Evolutionary conservation across 306 rosid genomes (phyloP), one percentile per base, ranked within the genome.

Genomic region (Quercus wislizeni): DNA sequence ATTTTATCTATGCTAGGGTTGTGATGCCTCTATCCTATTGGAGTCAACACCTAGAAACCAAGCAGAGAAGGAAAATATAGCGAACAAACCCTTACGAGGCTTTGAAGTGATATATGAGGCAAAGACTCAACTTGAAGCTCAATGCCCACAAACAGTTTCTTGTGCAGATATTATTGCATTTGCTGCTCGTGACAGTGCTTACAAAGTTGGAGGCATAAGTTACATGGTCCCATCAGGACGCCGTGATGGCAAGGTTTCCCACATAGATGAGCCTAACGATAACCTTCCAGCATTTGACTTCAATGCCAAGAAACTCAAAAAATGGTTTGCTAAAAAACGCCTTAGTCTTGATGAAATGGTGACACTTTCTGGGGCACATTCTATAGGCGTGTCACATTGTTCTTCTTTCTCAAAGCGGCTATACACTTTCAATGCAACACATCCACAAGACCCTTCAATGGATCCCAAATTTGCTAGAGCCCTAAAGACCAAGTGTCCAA

Each of bases 91-190:
- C 75, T 74, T 86, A 7, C 73, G 82, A 71, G 87, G 90, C 55
- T 83, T 83, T 18, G 82, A 86, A 54, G 87, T 81, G 58, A 83
- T 86, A 0, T 83, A 86, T 23, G 71, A 78, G 21, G 90, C 82
- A 43, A 86, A 86, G 77, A 74, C 80, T 6, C 20, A 78, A 68
- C 35, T 86, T 5, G 87, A 86, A 77, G 79, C 86, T 51, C 12
- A 55, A 6, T 86, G 90, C 55, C 87, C 87, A 1, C 56, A 76
- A 41, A 86, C 84, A 6, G 87, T 86, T 3, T 83, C 87, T 0
- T 86, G 87, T 15, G 90, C 82, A 6, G 85, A 86, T 82, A 78
- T 83, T 55, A 68, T 86, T 4, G 82, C 87, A 13, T 86, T 86
- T 8, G 90, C 85, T 4, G 90, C 87, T 0, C 83, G 90, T 3